Conservation (phyloP, 129 eudicot species). For the Arctium minus region DNA sequence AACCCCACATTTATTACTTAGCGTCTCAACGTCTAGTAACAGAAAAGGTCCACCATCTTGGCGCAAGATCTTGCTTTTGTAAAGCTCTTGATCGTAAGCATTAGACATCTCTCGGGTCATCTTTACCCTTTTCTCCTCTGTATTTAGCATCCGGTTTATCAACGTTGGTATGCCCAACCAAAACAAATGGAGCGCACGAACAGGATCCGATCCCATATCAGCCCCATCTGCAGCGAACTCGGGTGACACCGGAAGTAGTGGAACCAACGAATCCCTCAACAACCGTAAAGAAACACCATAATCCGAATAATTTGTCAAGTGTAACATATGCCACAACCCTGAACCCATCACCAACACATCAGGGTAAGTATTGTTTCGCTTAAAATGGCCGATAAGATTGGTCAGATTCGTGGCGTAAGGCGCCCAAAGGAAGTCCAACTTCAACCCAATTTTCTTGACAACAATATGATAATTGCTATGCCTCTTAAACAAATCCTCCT, state of each 20-base stretch:
- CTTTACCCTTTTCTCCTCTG: conserved; percentile 75
- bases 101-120: conserved; percentile 49
- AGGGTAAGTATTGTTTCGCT: conserved; percentile 42
- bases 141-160: conserved; percentile 72
- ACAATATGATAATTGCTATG: conserved; percentile 78
- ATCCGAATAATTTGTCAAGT: conserved; percentile 46
- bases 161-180: conserved; percentile 90
- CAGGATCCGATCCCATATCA: conserved; percentile 31
- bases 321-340: conserved; percentile 96
- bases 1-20: conserved; percentile 63
- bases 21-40: conserved; percentile 52
- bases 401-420: conserved; percentile 75
- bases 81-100: conserved; percentile 55
- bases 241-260: conserved; percentile 44
- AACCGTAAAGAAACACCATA: conserved; percentile 49
- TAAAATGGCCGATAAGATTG: conserved; percentile 30
- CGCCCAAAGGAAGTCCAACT: conserved; percentile 89
- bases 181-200: conserved; percentile 57
- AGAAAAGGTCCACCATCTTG: conserved; percentile 70
- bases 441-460: conserved; percentile 70
- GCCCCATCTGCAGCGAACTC: conserved; percentile 21
- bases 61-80: conserved; percentile 59
- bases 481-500: conserved; percentile 83
- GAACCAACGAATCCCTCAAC: conserved; percentile 44
- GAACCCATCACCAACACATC: conserved; percentile 92